Base-by-base conservation (phyloP, 306 rosid genomes). In the Erythrophleum fordii region DNA sequence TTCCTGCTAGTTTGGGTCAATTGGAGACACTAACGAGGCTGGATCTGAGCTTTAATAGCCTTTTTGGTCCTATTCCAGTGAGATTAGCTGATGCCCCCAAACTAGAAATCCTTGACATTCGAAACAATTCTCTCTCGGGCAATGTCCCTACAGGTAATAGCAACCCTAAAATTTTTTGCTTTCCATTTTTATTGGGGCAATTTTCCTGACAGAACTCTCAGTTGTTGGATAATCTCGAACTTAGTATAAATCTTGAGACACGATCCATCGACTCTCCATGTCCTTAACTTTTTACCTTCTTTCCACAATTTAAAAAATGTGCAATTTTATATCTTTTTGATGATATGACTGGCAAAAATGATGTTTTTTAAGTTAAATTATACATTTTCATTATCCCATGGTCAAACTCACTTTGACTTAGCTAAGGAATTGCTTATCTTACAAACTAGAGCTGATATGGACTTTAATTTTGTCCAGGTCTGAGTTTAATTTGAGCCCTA, bases 1-100 rank as follows among this genome's bases (percentile, higher is more conserved):
- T 94, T 80, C 98, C 98, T 39, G 98, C 98, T 8, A 94, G 91
- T 84, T 86, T 94, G 82, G 97, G 98, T 41, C 85, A 86, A 60
- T 34, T 92, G 80, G 75, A 75, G 66, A 48, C 79, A 17, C 58
- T 94, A 71, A 77, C 80, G 14, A 87, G 97, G 84, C 58, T 94
- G 88, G 97, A 90, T 81, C 85, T 94, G 86, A 89, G 98, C 89
- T 92, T 84, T 82, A 94, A 94, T 76, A 66, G 8, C 39, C 83
- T 94, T 55, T 91, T 92, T 46, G 94, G 98, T 56, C 91, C 98
- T 12, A 82, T 94, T 81, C 97, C 98, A 5, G 89, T 85, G 65
- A 91, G 55, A 72, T 68, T 94, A 76, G 92, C 90, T 7, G 72
- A 88, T 75, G 89, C 92, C 39, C 89, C 92, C 34, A 78, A 81